Evolutionary conservation across 352 stramenopile species (phyloP).

Genomic region (Pythium biforme): DNA sequence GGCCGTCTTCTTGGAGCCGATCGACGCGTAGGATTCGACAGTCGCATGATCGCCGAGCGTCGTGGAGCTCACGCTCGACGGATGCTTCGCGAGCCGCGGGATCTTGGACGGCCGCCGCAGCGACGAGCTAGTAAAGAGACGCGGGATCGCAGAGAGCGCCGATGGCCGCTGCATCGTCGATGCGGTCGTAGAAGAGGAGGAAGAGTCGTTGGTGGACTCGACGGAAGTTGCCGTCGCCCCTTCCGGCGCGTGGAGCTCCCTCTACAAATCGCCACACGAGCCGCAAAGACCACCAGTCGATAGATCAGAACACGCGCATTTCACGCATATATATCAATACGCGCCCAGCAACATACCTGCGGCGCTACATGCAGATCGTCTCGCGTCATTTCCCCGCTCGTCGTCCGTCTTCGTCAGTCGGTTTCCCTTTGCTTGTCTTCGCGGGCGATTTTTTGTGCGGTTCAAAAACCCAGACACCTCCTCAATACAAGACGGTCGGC

Average conservation of each 20-base stretch:
- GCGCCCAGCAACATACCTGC: background rate
- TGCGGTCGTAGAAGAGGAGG: no score
- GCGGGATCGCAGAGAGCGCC: no score
- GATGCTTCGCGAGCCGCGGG: conserved; percentile 14
- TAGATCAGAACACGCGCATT: conserved; percentile 1
- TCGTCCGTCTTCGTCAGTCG: background rate
- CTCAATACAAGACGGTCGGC: background rate
- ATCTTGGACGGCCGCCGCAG: conserved; percentile 22
- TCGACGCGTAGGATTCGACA: background rate
- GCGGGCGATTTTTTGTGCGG: background rate
- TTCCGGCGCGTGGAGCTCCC: background rate
- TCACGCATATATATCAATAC: background rate
- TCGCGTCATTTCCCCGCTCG: conserved; percentile 2
- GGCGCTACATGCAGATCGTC: background rate
- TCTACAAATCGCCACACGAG: background rate
- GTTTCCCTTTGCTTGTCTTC: conserved; percentile 12
- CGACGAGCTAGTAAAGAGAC: conserved; percentile 1
- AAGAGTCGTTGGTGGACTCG: background rate
- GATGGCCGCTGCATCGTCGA: no score
- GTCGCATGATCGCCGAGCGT: background rate
- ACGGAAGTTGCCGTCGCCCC: background rate
- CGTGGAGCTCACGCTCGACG: conserved; percentile 8
- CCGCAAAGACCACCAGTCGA: background rate
- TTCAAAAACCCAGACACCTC: conserved; percentile 5
- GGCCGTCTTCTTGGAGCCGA: background rate